A percentile compares a stretch with the other conserved stretches of the same genome.
phyloP scores from a whole-genome alignment of 148 eudicot genomes.

The Nyssa sinensis region DNA sequence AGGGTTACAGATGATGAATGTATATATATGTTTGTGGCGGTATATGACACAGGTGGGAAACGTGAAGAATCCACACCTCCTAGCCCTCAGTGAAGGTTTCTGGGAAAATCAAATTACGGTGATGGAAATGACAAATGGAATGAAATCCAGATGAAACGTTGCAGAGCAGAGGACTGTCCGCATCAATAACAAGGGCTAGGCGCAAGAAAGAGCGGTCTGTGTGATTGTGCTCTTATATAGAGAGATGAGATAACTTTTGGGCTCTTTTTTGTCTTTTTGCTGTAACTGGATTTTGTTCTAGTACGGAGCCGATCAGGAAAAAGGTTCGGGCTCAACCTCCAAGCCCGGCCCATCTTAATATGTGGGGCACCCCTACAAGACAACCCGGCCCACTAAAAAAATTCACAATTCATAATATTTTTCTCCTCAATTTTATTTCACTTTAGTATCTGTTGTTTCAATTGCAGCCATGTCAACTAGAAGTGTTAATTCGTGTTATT shows the following conservation, averaged over 20 bases:
- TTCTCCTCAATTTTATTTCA: no score
- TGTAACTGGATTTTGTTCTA: no score
- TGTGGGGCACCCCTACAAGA: no score
- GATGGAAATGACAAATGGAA: background rate
- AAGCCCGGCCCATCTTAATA: no score
- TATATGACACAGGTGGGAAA: background rate
- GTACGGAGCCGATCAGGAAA: no score
- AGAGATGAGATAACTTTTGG: background rate
- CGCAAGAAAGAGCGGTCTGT: background rate
- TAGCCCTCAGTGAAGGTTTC: background rate
- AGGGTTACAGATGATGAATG: background rate
- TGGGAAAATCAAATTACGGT: background rate
- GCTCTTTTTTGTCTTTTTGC: no score
- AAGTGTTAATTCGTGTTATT: no score
- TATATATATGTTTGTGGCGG: background rate
- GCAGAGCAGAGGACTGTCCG: background rate
- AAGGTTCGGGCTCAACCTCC: no score
- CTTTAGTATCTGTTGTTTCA: no score
- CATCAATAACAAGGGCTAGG: background rate
- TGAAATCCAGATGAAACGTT: background rate
- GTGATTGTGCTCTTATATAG: background rate
- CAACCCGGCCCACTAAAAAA: no score
- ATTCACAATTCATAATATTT: no score
- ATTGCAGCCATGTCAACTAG: no score
- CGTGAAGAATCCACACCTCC: slow-evolving; percentile 6